These are phyloP conservation scores for Cutaneotrichosporon dermatis DNA, from an alignment of 1,284 basidiomycete species.

Conservation along the genomic window DNA sequence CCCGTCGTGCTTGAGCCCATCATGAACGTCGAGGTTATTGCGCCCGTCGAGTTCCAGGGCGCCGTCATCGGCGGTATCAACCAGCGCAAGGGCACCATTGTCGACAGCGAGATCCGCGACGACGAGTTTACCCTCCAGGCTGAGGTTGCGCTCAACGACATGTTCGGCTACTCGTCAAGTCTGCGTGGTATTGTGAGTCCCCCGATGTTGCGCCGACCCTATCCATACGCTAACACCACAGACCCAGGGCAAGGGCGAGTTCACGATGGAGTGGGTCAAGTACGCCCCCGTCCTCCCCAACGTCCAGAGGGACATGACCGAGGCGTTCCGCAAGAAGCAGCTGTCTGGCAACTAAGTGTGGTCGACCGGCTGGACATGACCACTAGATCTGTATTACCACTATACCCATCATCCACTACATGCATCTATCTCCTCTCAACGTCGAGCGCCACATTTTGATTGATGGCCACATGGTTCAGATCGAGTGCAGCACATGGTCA, in stretches of 20 bases:
- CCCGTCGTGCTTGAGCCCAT: constrained; percentile 91
- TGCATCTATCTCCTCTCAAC: constrained; percentile 3
- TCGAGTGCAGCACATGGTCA: no score
- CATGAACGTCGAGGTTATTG: constrained; percentile 97
- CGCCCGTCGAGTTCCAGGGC: constrained; percentile 96
- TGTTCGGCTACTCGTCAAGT: constrained; percentile 96
- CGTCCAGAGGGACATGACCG: constrained; percentile 76
- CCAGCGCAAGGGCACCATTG: constrained; percentile 86
- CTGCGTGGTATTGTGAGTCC: constrained; percentile 64
- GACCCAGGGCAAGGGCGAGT: constrained; percentile 95
- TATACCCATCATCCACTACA: not conserved
- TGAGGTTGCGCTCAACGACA: constrained; percentile 94
- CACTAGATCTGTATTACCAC: constrained; percentile 3
- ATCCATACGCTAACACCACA: no score
- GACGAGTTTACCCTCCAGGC: constrained; percentile 92
- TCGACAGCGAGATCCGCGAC: constrained; percentile 93
- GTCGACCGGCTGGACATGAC: not conserved
- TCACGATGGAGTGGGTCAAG: constrained; percentile 92
- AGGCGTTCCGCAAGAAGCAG: constrained; percentile 57
- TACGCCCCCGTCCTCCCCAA: constrained; percentile 85
- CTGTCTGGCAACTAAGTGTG: constrained; percentile 5
- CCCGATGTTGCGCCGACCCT: no score
- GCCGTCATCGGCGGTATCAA: constrained; percentile 93
- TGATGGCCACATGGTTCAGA: no score
- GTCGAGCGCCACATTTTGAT: not conserved